Base-by-base conservation (phyloP, 108 stramenopile genomes). In the Nitzschia palea region DNA sequence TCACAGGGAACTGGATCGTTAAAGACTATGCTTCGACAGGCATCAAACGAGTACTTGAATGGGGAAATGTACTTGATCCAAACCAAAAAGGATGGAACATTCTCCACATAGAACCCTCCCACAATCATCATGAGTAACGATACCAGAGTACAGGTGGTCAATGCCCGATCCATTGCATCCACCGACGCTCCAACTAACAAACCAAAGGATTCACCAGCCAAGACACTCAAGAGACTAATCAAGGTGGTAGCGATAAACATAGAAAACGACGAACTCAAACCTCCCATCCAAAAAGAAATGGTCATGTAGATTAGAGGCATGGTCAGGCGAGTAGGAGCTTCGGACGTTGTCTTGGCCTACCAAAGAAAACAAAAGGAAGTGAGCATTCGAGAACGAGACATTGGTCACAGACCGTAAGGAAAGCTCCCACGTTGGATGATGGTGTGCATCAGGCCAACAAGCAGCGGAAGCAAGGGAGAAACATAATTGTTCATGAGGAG, bases 171-270 rank as follows among this genome's bases (percentile, higher is more conserved):
- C 42, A 85, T 47, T 45, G 84, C 84, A 18, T 85, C 59, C 26
- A 90, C 80, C 29, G 77, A 47, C 25, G 89, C 82, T 30, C 89
- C 89, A 20, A 86, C 45, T 34, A 85, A 51, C 30, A 90, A 55
- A 20, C 86, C 89, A 33, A 85, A 73, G 18, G 83, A 76, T 54
- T 87, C 89, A 3, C 89, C 86, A 10, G 89, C 84, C 55, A 90
- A 53, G 27, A 85, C 86, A 43, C 70, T 71, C 57, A 90, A 35
- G 15, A 87, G 68, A 8, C 70, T 74, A 42, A 76, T 77, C 0
- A 79, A 22, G 4, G 81, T 78, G 22, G 64, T 81, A 2, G 60
- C 69, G 35, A 89, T n/a, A 71, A 89, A 89, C 27, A 80, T 60
- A 9, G 54, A 44, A 61, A 86, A 78, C 8, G 61, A 52, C 20